Conservation (phyloP, 768 basidiomycete genomes). For the Tricholoma sp. region DNA sequence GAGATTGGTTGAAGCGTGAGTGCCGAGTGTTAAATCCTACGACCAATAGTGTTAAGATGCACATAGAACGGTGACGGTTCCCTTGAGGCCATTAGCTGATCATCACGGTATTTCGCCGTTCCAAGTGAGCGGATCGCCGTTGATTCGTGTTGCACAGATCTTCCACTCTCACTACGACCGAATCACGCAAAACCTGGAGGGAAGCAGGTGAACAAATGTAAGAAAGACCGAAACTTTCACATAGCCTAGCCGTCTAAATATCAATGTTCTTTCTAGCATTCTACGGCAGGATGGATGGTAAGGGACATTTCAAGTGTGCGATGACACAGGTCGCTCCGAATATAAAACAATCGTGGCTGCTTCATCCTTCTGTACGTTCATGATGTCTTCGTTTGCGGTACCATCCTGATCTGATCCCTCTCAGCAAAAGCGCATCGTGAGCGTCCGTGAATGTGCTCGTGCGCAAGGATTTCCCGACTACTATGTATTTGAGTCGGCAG, state of each 20-base stretch:
- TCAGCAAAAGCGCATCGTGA: slow-evolving; percentile 70
- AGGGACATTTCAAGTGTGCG: slow-evolving; percentile 57
- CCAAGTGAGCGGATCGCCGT: neutral
- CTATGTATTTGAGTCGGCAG: slow-evolving; percentile 55
- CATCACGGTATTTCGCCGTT: slow-evolving; percentile 35
- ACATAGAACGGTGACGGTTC: slow-evolving; percentile 48
- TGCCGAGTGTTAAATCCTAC: slow-evolving; percentile 4
- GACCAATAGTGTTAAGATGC: neutral
- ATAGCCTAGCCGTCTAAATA: neutral
- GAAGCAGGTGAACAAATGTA: slow-evolving; percentile 21
- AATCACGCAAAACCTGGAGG: slow-evolving; percentile 23
- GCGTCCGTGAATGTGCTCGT: slow-evolving; percentile 63
- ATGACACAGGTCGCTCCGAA: slow-evolving; percentile 52
- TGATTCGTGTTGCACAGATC: slow-evolving; percentile 24
- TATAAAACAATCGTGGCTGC: slow-evolving; percentile 38
- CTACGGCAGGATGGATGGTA: slow-evolving; percentile 52
- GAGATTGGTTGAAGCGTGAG: slow-evolving; percentile 48
- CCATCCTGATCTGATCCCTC: neutral
- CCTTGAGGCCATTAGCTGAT: slow-evolving; percentile 44
- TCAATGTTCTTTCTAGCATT: slow-evolving; percentile 28
- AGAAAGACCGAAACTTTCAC: slow-evolving; percentile 9
- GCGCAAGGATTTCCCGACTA: slow-evolving; percentile 76
- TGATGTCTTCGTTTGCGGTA: neutral
- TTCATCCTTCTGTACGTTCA: slow-evolving; percentile 36
- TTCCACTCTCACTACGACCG: slow-evolving; percentile 36